These are phyloP conservation scores for Entomophthora muscae DNA, from an alignment of 371 early-diverging fungal genomes.

Conservation along the genomic window DNA sequence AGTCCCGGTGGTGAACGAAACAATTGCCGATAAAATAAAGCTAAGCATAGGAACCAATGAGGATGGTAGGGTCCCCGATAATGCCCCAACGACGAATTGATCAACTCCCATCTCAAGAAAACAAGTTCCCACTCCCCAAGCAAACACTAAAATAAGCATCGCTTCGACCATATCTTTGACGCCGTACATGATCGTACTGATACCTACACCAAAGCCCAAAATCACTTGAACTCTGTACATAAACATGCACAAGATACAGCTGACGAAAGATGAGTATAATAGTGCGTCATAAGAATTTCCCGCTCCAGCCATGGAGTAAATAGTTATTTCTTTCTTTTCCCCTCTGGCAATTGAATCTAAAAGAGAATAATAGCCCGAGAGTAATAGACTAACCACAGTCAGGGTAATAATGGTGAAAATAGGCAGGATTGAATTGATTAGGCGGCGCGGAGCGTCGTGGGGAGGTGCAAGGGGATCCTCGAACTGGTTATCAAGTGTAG, in stretches of 20 bases:
- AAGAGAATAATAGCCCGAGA: conserved; percentile 5
- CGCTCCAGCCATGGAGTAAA: conserved; percentile 5
- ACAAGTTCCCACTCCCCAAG: conserved; percentile 4
- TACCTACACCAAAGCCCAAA: not conserved
- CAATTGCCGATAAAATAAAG: not conserved
- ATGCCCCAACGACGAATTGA: not conserved
- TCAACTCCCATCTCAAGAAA: not conserved
- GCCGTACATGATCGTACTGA: conserved; percentile 1
- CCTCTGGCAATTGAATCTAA: not conserved
- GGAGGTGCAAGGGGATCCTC: conserved; percentile 1
- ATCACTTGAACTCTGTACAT: conserved; percentile 6
- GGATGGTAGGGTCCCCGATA: not conserved
- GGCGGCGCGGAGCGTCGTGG: not conserved
- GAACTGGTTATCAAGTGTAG: not conserved
- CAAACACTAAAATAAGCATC: conserved; percentile 5
- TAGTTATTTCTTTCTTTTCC: not conserved
- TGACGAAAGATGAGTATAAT: conserved; percentile 5
- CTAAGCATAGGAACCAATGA: not conserved
- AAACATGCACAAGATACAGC: not conserved
- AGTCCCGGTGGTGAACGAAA: conserved; percentile 8
- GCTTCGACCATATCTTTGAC: conserved; percentile 7
- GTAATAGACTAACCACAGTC: not conserved
- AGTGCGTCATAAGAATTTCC: conserved; percentile 8
- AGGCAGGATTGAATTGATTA: not conserved
- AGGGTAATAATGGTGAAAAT: not conserved